phyloP scores from a whole-genome alignment of 225 moss, liverwort and hornwort genomes.

The Anthoceros angustus region DNA sequence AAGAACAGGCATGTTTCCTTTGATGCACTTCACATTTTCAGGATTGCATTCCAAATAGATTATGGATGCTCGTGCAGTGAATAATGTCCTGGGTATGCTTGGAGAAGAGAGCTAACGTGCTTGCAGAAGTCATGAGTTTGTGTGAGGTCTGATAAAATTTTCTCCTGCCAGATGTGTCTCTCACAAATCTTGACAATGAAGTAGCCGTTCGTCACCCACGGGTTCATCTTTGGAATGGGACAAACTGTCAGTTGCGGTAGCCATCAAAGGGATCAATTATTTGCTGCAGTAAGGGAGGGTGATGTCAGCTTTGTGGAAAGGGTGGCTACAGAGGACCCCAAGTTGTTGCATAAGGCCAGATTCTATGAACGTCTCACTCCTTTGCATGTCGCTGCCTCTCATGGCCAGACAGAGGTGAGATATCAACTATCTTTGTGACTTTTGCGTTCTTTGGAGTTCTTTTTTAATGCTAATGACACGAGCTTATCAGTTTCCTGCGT shows the following conservation, averaged over 20 bases:
- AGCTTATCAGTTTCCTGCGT: not conserved
- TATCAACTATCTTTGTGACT: not conserved
- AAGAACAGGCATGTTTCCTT: not conserved
- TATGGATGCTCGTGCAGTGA: too few species aligned
- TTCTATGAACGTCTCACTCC: slow-evolving; percentile 24
- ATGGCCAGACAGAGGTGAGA: slow-evolving; percentile 30
- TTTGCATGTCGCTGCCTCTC: slow-evolving; percentile 30
- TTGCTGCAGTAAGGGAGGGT: slow-evolving; percentile 25
- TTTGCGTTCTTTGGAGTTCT: not conserved
- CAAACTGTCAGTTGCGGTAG: slow-evolving; percentile 27
- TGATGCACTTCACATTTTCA: not conserved
- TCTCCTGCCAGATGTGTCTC: not conserved
- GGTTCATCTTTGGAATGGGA: slow-evolving; percentile 24
- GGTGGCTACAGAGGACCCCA: slow-evolving; percentile 19
- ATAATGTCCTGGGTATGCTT: too few species aligned
- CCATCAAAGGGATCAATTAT: slow-evolving; percentile 17
- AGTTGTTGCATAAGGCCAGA: slow-evolving; percentile 18
- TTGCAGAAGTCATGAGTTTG: too few species aligned
- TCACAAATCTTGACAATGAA: not conserved
- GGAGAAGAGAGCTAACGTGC: too few species aligned
- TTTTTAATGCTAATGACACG: not conserved
- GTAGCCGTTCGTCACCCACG: not conserved
- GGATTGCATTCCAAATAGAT: not conserved
- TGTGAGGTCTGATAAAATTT: not conserved
- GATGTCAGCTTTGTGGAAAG: slow-evolving; percentile 18